phyloP scores from a whole-genome alignment of 108 stramenopile genomes.

The Skeletonema marinoi region DNA sequence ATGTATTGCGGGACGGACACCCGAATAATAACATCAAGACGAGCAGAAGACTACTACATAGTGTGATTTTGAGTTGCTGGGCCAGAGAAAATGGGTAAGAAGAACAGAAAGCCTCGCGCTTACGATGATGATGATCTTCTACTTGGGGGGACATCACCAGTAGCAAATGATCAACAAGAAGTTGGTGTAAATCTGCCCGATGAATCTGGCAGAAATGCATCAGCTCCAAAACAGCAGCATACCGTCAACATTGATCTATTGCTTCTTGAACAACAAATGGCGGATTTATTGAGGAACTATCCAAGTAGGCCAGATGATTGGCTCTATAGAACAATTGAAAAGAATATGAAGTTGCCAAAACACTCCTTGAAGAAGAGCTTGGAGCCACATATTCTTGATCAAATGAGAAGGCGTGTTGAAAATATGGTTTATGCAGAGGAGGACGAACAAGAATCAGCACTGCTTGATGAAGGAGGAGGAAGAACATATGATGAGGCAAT shows the following conservation, averaged over 20 bases:
- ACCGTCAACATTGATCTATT: neutral
- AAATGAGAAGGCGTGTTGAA: conserved; percentile 3
- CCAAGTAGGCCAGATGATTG: neutral
- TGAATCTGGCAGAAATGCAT: neutral
- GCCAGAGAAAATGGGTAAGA: neutral
- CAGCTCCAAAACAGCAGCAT: neutral
- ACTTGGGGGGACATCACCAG: neutral
- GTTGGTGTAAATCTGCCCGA: neutral
- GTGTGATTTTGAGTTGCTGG: too few relatives aligned
- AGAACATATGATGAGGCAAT: neutral
- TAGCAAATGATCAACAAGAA: neutral
- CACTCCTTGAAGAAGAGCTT: neutral
- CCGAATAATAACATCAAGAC: too few relatives aligned
- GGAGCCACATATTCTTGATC: conserved; percentile 1
- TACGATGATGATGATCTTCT: conserved; percentile 7
- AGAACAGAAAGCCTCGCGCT: neutral
- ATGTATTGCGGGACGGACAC: too few relatives aligned
- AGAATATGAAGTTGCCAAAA: conserved; percentile 8
- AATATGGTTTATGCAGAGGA: conserved; percentile 6
- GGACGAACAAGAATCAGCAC: neutral
- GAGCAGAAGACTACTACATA: too few relatives aligned
- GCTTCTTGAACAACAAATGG: neutral
- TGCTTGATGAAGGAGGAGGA: neutral
- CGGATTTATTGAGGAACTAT: neutral
- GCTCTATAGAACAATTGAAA: neutral